phyloP scores from a whole-genome alignment of 1,139 yeast species.

The Yamadazyma atmosphaerica region DNA sequence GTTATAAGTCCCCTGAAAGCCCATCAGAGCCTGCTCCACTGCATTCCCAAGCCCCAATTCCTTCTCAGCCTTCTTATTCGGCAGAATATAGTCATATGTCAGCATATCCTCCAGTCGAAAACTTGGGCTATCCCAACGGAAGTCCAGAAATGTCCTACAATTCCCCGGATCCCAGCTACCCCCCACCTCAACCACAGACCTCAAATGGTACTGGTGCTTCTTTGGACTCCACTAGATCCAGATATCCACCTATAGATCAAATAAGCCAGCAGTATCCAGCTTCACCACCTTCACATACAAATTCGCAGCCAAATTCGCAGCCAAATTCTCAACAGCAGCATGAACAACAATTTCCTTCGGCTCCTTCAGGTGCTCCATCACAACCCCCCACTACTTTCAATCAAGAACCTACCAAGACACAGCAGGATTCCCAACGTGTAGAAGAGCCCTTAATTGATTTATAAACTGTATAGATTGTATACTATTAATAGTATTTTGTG shows the following conservation, averaged over 20 bases:
- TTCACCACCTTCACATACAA: constrained; percentile 7
- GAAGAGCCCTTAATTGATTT: constrained; percentile 42
- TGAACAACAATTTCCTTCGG: not conserved
- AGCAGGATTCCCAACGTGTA: too few species aligned
- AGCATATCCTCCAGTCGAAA: constrained; percentile 12
- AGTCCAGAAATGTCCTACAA: not conserved
- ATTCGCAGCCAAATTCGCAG: constrained; percentile 2
- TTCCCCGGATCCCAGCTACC: not conserved
- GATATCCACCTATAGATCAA: constrained; percentile 18
- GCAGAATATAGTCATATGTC: constrained; percentile 8
- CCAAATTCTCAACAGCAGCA: not conserved
- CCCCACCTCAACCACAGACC: constrained; percentile 1
- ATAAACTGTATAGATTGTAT: constrained; percentile 14
- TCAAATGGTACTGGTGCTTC: constrained; percentile 11
- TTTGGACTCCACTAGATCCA: constrained; percentile 14
- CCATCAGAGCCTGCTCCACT: constrained; percentile 2
- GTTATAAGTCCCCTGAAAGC: constrained; percentile 10
- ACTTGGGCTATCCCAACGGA: not conserved
- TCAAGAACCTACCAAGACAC: constrained; percentile 6
- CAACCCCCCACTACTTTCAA: not conserved
- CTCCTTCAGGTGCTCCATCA: not conserved
- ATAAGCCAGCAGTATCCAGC: constrained; percentile 9
- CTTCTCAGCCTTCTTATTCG: constrained; percentile 1
- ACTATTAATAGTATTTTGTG: too few species aligned
- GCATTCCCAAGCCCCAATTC: too few species aligned